These are phyloP conservation scores for Sphagnurus paluster DNA, from an alignment of 1,284 basidiomycete species.

Conservation along the genomic window DNA sequence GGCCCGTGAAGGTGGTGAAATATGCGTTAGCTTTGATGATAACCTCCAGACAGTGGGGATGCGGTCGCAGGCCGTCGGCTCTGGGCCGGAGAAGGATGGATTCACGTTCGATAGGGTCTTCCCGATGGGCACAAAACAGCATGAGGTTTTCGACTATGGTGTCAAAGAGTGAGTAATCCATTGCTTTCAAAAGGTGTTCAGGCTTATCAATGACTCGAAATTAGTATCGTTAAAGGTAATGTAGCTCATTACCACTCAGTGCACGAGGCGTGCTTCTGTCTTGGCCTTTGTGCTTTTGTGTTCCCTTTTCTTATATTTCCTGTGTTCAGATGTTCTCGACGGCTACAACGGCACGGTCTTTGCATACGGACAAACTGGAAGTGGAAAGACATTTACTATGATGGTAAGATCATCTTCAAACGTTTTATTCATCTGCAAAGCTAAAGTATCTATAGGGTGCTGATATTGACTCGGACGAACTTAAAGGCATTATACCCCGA, in stretches of 20 bases:
- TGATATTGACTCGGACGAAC: conserved; percentile 90
- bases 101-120: conserved; percentile 99
- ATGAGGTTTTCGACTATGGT: conserved; percentile 98
- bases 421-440: conserved; percentile 13
- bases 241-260: conserved; percentile 1
- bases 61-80: conserved; percentile 63
- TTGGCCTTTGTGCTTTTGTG: conserved; percentile 2
- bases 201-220: conserved; percentile 12
- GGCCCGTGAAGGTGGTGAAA: conserved; percentile 86
- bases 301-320: conserved; percentile 9
- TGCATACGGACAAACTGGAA: conserved; percentile 98
- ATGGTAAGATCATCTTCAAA: conserved; percentile 60
- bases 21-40: conserved; percentile 89
- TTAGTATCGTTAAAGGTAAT: conserved; percentile 77
- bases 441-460: conserved; percentile 66
- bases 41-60: conserved; percentile 82
- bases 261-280: conserved; percentile 8
- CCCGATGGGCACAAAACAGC: conserved; percentile 88
- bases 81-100: conserved; percentile 85
- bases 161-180: conserved; percentile 82
- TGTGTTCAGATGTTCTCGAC: conserved; percentile 87
- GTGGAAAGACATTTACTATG: conserved; percentile 97
- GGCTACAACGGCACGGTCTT: conserved; percentile 99
- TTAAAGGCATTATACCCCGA: conserved; percentile 97
- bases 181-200: conserved; percentile 15